Percentiles rank a stretch among this genome's conserved stretches.
These are phyloP conservation scores for Colletotrichum sp. DNA, from an alignment of 2,329 filamentous ascomycete genomes.

Conservation along the genomic window DNA sequence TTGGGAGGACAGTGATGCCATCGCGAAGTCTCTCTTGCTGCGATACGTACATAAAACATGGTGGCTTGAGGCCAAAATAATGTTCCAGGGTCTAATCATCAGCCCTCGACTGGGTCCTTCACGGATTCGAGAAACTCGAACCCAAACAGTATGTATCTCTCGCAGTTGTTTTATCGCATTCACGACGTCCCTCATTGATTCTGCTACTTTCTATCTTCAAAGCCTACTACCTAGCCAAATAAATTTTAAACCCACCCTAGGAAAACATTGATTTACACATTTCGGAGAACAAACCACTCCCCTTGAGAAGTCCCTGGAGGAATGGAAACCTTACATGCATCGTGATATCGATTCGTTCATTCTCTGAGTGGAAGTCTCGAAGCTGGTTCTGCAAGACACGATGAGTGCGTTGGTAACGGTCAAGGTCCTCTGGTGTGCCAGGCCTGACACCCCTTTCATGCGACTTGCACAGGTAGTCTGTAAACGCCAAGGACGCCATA, in stretches of 20 bases:
- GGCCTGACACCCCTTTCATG: neutral
- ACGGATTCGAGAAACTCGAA: neutral
- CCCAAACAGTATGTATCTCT: neutral
- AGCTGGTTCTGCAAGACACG: neutral
- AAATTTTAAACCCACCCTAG: neutral
- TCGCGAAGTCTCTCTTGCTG: too few relatives aligned
- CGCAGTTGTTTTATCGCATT: accelerated
- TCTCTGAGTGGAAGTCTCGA: neutral
- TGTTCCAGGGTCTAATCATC: neutral
- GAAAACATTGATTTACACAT: neutral
- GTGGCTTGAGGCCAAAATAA: too few relatives aligned
- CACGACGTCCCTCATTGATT: neutral
- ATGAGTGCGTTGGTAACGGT: neutral
- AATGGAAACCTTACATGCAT: neutral
- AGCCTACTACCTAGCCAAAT: neutral
- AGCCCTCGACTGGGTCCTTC: neutral
- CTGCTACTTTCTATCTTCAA: neutral
- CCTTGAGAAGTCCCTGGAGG: neutral
- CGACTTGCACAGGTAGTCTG: neutral
- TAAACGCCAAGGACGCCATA: neutral
- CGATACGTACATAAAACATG: too few relatives aligned
- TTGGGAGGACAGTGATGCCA: too few relatives aligned
- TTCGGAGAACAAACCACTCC: neutral
- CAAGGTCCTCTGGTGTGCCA: neutral
- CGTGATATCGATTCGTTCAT: neutral